Percentiles rank a stretch among this genome's conserved stretches.
Evolutionary conservation across 495 filamentous ascomycete species (phyloP).

Genomic region (Neurospora terricola): DNA sequence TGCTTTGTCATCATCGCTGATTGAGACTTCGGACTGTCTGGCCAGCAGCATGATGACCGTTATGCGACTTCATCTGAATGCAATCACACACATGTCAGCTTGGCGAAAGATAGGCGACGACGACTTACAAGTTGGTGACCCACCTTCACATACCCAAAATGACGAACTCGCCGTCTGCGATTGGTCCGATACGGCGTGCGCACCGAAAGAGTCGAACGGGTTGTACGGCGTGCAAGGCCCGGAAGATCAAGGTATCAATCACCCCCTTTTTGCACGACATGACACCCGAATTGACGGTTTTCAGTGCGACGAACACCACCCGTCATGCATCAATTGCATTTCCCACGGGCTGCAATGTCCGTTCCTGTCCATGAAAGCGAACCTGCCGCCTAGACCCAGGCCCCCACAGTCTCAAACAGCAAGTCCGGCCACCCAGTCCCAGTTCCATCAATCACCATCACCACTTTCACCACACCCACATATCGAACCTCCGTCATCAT

Average conservation of each 20-base stretch:
- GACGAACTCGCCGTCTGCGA: not conserved
- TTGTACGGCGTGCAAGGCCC: constrained; percentile 28
- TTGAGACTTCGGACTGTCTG: not conserved
- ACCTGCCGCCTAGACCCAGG: not conserved
- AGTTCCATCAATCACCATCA: not conserved
- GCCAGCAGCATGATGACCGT: not conserved
- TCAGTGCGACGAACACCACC: constrained; percentile 35
- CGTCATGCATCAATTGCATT: constrained; percentile 33
- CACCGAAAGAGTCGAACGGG: constrained; percentile 34
- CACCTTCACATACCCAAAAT: not conserved
- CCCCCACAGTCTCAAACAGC: not conserved
- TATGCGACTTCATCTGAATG: not conserved
- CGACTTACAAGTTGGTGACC: not conserved
- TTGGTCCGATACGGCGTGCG: constrained; percentile 7
- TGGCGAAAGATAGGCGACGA: not conserved
- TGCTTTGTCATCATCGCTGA: not conserved
- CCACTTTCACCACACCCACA: not conserved
- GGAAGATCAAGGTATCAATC: constrained; percentile 31
- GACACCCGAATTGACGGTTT: not conserved
- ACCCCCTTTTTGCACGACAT: not conserved
- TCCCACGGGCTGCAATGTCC: constrained; percentile 31
- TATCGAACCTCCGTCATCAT: not conserved
- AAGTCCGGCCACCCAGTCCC: not conserved
- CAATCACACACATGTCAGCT: not conserved
- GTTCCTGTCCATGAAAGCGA: constrained; percentile 13